A percentile compares a stretch with the other conserved stretches of the same genome.
Conservation (phyloP, 1,139 yeast genomes). For the Sugiyamaella xylanicola region DNA sequence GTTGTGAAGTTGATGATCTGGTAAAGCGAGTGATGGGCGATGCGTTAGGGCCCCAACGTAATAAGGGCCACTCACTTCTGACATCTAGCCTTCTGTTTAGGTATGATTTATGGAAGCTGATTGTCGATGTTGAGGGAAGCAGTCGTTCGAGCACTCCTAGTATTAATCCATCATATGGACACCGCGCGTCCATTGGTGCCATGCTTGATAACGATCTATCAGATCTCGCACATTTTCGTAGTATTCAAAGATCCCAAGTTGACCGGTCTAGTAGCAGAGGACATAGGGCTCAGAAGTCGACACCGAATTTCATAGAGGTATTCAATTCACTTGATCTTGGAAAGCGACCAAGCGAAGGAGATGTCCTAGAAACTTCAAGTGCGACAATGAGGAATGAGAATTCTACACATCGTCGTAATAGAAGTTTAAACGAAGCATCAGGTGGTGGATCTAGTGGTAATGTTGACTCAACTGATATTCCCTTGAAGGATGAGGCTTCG, state of each 20-base stretch:
- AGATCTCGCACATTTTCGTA: constrained; percentile 14
- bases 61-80: constrained; percentile 36
- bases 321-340: constrained; percentile 32
- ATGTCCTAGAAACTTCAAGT: background rate
- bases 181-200: constrained; percentile 26
- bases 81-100: constrained; percentile 35
- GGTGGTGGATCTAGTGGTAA: constrained; percentile 14
- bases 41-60: constrained; percentile 30
- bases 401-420: constrained; percentile 32
- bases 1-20: constrained; percentile 42
- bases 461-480: constrained; percentile 8
- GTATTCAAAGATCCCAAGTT: constrained; percentile 4
- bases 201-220: constrained; percentile 22
- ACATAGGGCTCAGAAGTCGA: constrained; percentile 35
- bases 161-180: constrained; percentile 20
- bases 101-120: constrained; percentile 36
- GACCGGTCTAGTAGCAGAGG: constrained; percentile 28
- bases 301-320: constrained; percentile 37
- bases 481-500: constrained; percentile 20
- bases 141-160: constrained; percentile 29
- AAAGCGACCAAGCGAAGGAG: constrained; percentile 1
- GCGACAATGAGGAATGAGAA: constrained; percentile 6
- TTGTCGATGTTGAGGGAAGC: constrained; percentile 36
- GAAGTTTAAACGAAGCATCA: constrained; percentile 33
- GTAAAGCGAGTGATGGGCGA: constrained; percentile 41